A percentile compares a stretch with the other conserved stretches of the same genome.
phyloP scores from a whole-genome alignment of 352 stramenopile species.

The Phytopythium mirpurense region DNA sequence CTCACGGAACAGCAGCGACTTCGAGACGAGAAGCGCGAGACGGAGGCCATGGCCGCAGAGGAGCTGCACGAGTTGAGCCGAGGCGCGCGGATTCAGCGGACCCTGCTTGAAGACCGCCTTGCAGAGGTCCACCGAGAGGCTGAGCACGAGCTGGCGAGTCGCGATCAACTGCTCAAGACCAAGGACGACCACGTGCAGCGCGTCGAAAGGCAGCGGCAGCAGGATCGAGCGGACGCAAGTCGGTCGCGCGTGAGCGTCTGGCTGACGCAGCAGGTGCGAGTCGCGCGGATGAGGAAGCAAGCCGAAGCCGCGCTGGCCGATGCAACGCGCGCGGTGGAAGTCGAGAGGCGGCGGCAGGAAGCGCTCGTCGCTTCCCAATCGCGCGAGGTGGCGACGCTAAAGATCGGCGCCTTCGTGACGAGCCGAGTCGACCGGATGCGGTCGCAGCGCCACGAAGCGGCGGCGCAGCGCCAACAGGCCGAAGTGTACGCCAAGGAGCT shows the following conservation, averaged over 20 bases:
- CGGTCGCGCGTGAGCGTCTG: slow-evolving; percentile 26
- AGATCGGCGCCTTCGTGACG: slow-evolving; percentile 20
- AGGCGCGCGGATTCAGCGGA: slow-evolving; percentile 6
- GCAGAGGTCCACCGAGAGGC: slow-evolving; percentile 16
- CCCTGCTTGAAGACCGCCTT: slow-evolving; percentile 17
- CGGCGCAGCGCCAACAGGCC: slow-evolving; percentile 11
- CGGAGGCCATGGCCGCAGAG: slow-evolving; percentile 29
- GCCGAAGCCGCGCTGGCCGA: slow-evolving; percentile 8
- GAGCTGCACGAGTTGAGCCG: slow-evolving; percentile 23
- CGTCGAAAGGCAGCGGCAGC: slow-evolving; percentile 10
- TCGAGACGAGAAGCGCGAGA: slow-evolving; percentile 26
- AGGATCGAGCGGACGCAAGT: slow-evolving; percentile 18
- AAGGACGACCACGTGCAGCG: slow-evolving; percentile 18
- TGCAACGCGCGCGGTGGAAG: slow-evolving; percentile 14
- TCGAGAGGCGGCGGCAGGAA: slow-evolving; percentile 16
- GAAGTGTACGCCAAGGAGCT: slow-evolving; percentile 16
- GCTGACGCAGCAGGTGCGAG: slow-evolving; percentile 21
- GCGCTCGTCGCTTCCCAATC: slow-evolving; percentile 12
- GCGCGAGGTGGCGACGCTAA: slow-evolving; percentile 20
- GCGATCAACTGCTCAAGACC: slow-evolving; percentile 13
- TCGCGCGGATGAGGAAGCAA: slow-evolving; percentile 24
- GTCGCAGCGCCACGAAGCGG: slow-evolving; percentile 11
- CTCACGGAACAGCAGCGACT: slow-evolving; percentile 14
- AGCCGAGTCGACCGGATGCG: slow-evolving; percentile 15
- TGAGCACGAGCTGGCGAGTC: slow-evolving; percentile 11